A percentile compares a stretch with the other conserved stretches of the same genome.
These are phyloP conservation scores for Prunus persica DNA, from an alignment of 306 rosid genomes.

Conservation along the genomic window DNA sequence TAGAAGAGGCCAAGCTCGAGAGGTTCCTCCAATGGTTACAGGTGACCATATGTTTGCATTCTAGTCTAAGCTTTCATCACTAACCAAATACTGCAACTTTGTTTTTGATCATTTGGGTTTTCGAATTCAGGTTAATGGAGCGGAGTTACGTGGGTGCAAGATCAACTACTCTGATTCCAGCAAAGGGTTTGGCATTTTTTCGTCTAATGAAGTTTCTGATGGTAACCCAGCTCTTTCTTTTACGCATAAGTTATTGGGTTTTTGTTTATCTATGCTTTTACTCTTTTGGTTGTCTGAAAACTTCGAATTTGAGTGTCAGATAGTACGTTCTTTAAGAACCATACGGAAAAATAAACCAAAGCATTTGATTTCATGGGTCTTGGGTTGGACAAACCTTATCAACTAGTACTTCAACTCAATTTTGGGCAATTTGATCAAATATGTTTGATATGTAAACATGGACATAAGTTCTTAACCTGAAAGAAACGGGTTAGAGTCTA, in stretches of 20 bases:
- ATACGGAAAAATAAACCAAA: neutral
- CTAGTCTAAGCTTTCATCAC: neutral
- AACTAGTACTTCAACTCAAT: neutral
- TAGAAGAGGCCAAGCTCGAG: slow-evolving; percentile 59
- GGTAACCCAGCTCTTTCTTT: slow-evolving; percentile 44
- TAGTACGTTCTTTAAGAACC: neutral
- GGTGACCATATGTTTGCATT: slow-evolving; percentile 33
- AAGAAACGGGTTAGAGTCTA: neutral
- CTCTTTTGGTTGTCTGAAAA: neutral
- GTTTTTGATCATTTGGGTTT: slow-evolving; percentile 23
- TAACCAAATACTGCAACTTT: neutral
- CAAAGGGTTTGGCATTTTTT: slow-evolving; percentile 83
- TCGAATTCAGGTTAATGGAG: slow-evolving; percentile 66
- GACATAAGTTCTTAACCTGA: neutral
- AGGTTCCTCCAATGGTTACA: slow-evolving; percentile 70
- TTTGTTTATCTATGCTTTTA: neutral
- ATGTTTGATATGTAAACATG: neutral
- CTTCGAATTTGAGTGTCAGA: slow-evolving; percentile 8
- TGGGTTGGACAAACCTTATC: neutral
- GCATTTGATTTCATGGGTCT: neutral
- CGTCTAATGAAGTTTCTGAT: slow-evolving; percentile 53
- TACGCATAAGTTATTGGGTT: neutral
- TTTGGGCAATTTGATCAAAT: neutral
- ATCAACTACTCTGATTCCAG: slow-evolving; percentile 71
- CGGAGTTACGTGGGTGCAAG: slow-evolving; percentile 66